Evolutionary conservation across 78 protist genomes (phyloP).

Genomic region (Dictyostelium purpureum): DNA sequence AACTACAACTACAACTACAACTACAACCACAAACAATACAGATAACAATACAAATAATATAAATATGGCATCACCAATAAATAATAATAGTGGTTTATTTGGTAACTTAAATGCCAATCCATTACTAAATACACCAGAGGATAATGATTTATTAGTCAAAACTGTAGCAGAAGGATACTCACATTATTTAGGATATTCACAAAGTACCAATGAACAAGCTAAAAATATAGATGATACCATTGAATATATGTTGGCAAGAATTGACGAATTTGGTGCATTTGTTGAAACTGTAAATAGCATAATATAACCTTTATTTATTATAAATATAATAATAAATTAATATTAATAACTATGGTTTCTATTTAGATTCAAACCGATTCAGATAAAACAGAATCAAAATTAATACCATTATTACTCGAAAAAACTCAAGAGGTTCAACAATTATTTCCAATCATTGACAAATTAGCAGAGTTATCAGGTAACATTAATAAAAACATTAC

Average conservation of each 20-base stretch:
- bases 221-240: conserved; percentile 38
- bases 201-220: conserved; percentile 70
- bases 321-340: not conserved
- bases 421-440: conserved; percentile 50
- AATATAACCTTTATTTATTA: not conserved
- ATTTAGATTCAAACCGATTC: conserved; percentile 57
- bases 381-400: conserved; percentile 46
- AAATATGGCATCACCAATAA: too few relatives aligned
- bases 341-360: not conserved
- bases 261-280: conserved; percentile 74
- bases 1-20: too few relatives aligned
- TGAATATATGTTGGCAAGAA: conserved; percentile 67
- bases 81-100: too few relatives aligned
- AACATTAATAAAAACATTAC: conserved; percentile 28
- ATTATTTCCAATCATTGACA: conserved; percentile 55
- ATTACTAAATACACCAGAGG: not conserved
- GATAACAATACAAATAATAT: too few relatives aligned
- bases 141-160: conserved; percentile 11
- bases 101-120: not conserved
- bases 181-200: conserved; percentile 49
- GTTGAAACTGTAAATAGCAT: conserved; percentile 43
- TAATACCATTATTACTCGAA: conserved; percentile 49
- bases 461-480: not conserved
- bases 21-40: too few relatives aligned
- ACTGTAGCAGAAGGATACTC: conserved; percentile 33